Conservation (phyloP, 2,329 filamentous ascomycete genomes). For the Verticillium alfalfae region DNA sequence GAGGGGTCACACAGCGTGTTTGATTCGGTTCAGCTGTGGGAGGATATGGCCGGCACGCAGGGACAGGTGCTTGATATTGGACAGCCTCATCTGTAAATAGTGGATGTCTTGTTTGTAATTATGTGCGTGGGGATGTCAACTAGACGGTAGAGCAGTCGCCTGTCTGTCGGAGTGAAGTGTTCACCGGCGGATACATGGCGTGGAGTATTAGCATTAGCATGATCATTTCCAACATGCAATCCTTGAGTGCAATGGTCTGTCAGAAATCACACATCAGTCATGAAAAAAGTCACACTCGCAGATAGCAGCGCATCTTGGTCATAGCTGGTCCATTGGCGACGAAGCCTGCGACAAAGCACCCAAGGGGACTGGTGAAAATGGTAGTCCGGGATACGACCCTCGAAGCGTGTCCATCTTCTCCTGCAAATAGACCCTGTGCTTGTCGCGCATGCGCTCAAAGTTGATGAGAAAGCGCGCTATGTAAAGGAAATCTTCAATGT, state of each 20-base stretch:
- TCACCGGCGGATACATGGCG: neutral
- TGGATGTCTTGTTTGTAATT: neutral
- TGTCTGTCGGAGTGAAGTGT: neutral
- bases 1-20: slow-evolving; percentile 7
- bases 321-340: neutral
- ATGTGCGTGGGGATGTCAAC: neutral
- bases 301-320: neutral
- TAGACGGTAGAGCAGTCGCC: neutral
- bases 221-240: neutral
- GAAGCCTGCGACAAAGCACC: neutral
- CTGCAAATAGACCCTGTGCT: slow-evolving; percentile 33
- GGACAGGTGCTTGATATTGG: neutral
- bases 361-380: neutral
- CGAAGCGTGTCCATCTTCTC: slow-evolving; percentile 29
- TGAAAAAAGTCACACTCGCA: too few species aligned
- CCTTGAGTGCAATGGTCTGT: neutral
- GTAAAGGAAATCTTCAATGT: slow-evolving; percentile 49
- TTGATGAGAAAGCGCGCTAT: slow-evolving; percentile 44
- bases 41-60: neutral
- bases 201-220: too few species aligned
- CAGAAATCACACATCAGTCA: neutral
- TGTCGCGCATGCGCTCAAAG: slow-evolving; percentile 39
- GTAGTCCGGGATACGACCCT: neutral
- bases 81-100: neutral
- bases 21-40: slow-evolving; percentile 5